A percentile compares a stretch with the other conserved stretches of the same genome.
Evolutionary conservation across 2,329 filamentous ascomycete genomes (phyloP).

Genomic region (Pestalotiopsis sp.): DNA sequence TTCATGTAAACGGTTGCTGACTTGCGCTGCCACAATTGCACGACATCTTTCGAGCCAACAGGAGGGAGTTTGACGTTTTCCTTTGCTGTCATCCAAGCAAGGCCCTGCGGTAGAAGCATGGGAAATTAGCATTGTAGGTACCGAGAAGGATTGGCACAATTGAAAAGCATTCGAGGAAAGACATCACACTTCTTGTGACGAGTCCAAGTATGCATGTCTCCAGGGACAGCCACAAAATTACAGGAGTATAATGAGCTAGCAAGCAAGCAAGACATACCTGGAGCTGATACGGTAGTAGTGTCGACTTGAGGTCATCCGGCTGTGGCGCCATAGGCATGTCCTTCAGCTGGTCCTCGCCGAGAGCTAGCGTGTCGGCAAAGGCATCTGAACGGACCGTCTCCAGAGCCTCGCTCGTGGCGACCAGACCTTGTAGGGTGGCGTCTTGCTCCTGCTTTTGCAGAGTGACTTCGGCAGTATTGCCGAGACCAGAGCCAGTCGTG

Average conservation of each 20-base stretch:
- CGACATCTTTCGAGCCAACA: constrained; percentile 59
- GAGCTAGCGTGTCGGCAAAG: constrained; percentile 70
- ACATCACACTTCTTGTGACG: not conserved
- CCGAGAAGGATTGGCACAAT: not conserved
- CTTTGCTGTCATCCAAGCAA: constrained; percentile 80
- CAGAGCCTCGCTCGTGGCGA: constrained; percentile 68
- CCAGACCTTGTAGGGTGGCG: constrained; percentile 63
- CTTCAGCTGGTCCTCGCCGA: constrained; percentile 70
- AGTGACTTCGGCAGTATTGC: constrained; percentile 22
- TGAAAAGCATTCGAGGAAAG: not conserved
- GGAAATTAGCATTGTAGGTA: constrained; percentile 10
- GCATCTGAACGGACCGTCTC: constrained; percentile 64
- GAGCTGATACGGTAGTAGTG: constrained; percentile 78
- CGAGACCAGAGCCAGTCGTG: constrained; percentile 39
- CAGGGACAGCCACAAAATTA: no score
- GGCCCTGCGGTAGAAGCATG: constrained; percentile 55
- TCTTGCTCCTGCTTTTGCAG: constrained; percentile 33
- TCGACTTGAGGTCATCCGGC: constrained; percentile 65
- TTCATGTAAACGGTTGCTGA: constrained; percentile 57
- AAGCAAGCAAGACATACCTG: constrained; percentile 44
- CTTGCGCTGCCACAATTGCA: constrained; percentile 77
- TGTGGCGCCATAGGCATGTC: constrained; percentile 74
- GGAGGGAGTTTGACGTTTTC: constrained; percentile 71
- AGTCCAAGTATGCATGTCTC: not conserved
- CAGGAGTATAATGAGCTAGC: no score